phyloP scores from a whole-genome alignment of 352 stramenopile species.

The Phytophthora pluvialis region DNA sequence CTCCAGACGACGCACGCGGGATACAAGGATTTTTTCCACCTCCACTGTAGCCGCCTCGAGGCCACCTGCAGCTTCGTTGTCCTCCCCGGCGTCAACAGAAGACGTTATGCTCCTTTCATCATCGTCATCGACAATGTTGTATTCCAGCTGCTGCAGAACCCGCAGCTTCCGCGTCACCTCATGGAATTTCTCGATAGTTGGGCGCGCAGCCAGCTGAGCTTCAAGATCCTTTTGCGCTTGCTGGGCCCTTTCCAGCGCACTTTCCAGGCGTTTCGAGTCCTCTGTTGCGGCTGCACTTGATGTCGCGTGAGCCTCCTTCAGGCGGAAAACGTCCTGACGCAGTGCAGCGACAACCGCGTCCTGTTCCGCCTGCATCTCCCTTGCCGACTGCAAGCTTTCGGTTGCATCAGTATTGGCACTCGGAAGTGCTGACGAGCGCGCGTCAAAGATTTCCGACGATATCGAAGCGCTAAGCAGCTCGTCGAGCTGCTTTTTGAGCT shows the following conservation, averaged over 20 bases:
- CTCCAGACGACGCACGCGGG: slow-evolving; percentile 72
- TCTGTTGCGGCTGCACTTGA: slow-evolving; percentile 29
- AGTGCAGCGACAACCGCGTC: slow-evolving; percentile 56
- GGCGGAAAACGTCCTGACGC: slow-evolving; percentile 60
- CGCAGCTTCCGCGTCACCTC: slow-evolving; percentile 90
- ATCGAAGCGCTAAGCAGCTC: slow-evolving; percentile 53
- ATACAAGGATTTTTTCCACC: slow-evolving; percentile 70
- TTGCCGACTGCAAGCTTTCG: slow-evolving; percentile 24
- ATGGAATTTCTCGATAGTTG: slow-evolving; percentile 87
- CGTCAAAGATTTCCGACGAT: slow-evolving; percentile 18
- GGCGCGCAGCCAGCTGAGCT: slow-evolving; percentile 56
- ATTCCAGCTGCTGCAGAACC: slow-evolving; percentile 94
- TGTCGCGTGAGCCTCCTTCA: slow-evolving; percentile 57
- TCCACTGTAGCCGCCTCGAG: slow-evolving; percentile 45
- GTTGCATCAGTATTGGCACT: slow-evolving; percentile 14
- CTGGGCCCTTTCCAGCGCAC: slow-evolving; percentile 38
- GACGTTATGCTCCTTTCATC: slow-evolving; percentile 41
- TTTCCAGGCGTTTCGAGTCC: slow-evolving; percentile 44
- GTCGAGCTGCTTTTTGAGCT: slow-evolving; percentile 89
- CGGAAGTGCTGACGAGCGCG: slow-evolving; percentile 6
- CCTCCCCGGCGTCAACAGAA: slow-evolving; percentile 13
- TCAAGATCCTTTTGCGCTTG: slow-evolving; percentile 42
- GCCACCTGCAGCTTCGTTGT: slow-evolving; percentile 25
- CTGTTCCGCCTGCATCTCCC: slow-evolving; percentile 60
- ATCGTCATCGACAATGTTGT: slow-evolving; percentile 82